Evolutionary conservation across 2,329 filamentous ascomycete species (phyloP).

Genomic region (Penicillium oxalicum): DNA sequence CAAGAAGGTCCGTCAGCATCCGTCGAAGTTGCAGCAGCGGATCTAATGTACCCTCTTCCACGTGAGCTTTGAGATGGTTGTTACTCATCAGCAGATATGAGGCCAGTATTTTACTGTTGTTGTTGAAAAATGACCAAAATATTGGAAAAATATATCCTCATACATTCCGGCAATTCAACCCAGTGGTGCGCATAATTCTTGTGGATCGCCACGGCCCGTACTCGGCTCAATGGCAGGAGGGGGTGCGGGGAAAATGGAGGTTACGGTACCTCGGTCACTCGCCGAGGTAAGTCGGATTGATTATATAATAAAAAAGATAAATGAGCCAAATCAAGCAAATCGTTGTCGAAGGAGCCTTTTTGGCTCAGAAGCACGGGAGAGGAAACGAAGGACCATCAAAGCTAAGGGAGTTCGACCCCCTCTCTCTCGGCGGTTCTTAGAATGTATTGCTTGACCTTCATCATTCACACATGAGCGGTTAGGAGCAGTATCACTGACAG

Average conservation of each 20-base stretch:
- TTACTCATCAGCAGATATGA: too few species aligned
- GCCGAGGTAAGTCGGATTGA: slow-evolving; percentile 2
- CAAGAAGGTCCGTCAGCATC: too few species aligned
- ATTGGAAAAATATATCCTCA: too few species aligned
- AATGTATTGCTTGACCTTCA: slow-evolving; percentile 68
- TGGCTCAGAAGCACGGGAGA: too few species aligned
- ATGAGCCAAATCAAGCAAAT: background rate
- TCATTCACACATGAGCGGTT: background rate
- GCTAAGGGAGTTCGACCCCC: slow-evolving; percentile 60
- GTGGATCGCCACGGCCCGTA: background rate
- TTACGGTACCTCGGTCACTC: background rate
- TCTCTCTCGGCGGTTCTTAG: slow-evolving; percentile 73
- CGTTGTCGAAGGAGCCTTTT: background rate
- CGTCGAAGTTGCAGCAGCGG: too few species aligned
- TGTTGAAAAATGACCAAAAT: too few species aligned
- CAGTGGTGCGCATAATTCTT: too few species aligned
- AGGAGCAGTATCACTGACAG: background rate
- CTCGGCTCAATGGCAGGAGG: background rate
- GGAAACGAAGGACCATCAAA: background rate
- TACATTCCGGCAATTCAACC: too few species aligned
- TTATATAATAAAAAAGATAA: background rate
- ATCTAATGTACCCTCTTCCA: too few species aligned
- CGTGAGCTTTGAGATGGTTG: too few species aligned
- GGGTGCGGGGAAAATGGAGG: slow-evolving; percentile 11
- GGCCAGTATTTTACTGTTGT: too few species aligned